Percentiles rank a stretch among this genome's conserved stretches.
phyloP scores from a whole-genome alignment of 2,329 filamentous ascomycete genomes.

The Fusarium sp. region DNA sequence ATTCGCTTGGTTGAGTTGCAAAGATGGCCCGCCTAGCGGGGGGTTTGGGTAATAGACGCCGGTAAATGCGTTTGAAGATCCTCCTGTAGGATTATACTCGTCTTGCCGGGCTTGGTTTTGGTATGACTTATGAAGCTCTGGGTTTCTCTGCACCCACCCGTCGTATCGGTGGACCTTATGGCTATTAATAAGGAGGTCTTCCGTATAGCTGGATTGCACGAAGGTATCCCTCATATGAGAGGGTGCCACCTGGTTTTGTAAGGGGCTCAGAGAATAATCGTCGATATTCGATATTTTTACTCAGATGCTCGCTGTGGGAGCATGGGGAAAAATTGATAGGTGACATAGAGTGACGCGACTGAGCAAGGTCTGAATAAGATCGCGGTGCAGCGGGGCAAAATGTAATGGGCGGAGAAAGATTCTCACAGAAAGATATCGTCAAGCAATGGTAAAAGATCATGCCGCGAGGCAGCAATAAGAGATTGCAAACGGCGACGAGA shows the following conservation, averaged over 20 bases:
- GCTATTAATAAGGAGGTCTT: rapidly evolving
- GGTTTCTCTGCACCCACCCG: rapidly evolving
- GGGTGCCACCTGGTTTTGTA: rapidly evolving
- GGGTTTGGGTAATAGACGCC: rapidly evolving
- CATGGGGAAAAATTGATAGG: too few species aligned
- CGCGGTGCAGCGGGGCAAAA: too few species aligned
- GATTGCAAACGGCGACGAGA: too few species aligned
- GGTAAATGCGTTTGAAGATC: rapidly evolving
- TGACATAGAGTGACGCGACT: too few species aligned
- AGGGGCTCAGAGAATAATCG: rapidly evolving
- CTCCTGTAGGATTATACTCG: rapidly evolving
- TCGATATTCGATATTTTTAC: rapidly evolving
- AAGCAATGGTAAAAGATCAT: too few species aligned
- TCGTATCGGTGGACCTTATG: rapidly evolving
- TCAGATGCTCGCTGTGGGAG: too few species aligned
- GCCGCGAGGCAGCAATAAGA: too few species aligned
- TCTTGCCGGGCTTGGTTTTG: rapidly evolving
- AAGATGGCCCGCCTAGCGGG: background rate
- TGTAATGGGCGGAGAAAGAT: too few species aligned
- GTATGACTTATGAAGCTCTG: rapidly evolving
- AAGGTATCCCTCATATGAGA: rapidly evolving
- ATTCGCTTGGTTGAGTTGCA: rapidly evolving
- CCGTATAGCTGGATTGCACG: rapidly evolving
- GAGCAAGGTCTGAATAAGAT: too few species aligned
- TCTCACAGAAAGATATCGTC: too few species aligned